Percentiles rank a stretch among this genome's conserved stretches.
Evolutionary conservation across 495 filamentous ascomycete species (phyloP).

Genomic region (Podospora comata): DNA sequence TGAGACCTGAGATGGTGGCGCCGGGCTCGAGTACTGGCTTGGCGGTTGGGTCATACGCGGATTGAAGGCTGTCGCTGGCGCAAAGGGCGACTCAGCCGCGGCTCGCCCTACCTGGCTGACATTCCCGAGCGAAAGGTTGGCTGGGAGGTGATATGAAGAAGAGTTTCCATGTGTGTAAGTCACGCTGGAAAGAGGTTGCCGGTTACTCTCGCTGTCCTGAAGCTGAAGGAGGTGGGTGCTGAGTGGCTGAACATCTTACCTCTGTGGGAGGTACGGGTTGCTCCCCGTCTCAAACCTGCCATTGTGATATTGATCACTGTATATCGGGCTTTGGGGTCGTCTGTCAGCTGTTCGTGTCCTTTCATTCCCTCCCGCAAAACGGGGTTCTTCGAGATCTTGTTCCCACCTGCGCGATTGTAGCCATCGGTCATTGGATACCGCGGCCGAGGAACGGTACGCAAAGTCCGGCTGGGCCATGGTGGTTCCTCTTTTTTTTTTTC

Average conservation of each 20-base stretch:
- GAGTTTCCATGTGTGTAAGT: slow-evolving; percentile 37
- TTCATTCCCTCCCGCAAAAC: slow-evolving; percentile 18
- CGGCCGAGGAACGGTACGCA: slow-evolving; percentile 39
- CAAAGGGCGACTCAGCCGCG: slow-evolving; percentile 35
- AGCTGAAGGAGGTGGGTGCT: slow-evolving; percentile 22
- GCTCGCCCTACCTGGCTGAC: slow-evolving; percentile 24
- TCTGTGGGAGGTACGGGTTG: slow-evolving; percentile 42
- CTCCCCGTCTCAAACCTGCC: slow-evolving; percentile 33
- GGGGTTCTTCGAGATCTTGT: slow-evolving; percentile 30
- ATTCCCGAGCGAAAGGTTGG: slow-evolving; percentile 23
- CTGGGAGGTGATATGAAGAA: slow-evolving; percentile 39
- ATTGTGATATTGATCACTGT: slow-evolving; percentile 38
- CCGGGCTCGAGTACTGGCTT: slow-evolving; percentile 32
- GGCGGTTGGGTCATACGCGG: slow-evolving; percentile 31
- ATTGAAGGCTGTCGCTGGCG: slow-evolving; percentile 34
- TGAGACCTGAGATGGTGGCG: slow-evolving; percentile 24
- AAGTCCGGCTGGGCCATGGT: slow-evolving; percentile 44
- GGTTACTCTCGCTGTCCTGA: slow-evolving; percentile 43
- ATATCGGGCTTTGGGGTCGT: slow-evolving; percentile 43
- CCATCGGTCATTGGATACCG: slow-evolving; percentile 46
- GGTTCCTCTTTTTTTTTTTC: slow-evolving; percentile 11
- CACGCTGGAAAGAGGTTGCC: slow-evolving; percentile 37
- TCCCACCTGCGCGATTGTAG: slow-evolving; percentile 48
- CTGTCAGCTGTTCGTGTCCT: slow-evolving; percentile 25
- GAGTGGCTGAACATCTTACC: slow-evolving; percentile 41